Base-by-base conservation (phyloP, 2,329 filamentous ascomycete genomes). In the Dactylella cylindrospora region DNA sequence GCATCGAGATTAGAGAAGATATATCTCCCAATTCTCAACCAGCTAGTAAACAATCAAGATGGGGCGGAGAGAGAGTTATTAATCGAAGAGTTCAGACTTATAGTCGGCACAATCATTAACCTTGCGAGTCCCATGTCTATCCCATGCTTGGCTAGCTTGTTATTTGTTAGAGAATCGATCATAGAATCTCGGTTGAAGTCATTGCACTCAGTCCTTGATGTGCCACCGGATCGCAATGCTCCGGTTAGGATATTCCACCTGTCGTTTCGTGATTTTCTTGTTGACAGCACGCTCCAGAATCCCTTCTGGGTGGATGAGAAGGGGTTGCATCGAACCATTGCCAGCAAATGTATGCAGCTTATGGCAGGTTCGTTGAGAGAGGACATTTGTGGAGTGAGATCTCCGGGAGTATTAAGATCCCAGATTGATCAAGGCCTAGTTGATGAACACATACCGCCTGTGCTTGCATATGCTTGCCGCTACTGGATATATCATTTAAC, bases 381-480 rank as follows among this genome's bases (percentile, higher is more conserved):
- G 39, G 46, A 72, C 44, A 71, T 72, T 6, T 72, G 69, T 66
- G 17, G 52, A 26, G 29, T 68, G 9, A 6, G 51, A 17, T 10
- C n/a, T 1, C 62, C 60, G 17, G 65, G 67, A 22, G 62, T n/a
- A 1, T 38, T 36, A 22, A 59, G 66, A 47, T 54, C 19, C 23
- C 20, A 66, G 22, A 40, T 68, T 26, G 47, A 66, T 41, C 61
- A 41, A 13, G 46, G 46, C 44, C 23, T 36, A 31, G 35, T 71
- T 31, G 26, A 67, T 29, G 15, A 70, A 57, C 23, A 66, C 64
- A 36, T 75, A 70, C 52, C 71, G 66, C 35, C 66, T 66, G 53
- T 70, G 69, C 57, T 74, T 38, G 65, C 69, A 53, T 75, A 74
- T 67, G 71, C 69, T 38, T 72, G 69, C 61, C 65, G 67, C 6